Conservation (phyloP, 192 early-diverging fungal species). For the Podila verticillata region DNA sequence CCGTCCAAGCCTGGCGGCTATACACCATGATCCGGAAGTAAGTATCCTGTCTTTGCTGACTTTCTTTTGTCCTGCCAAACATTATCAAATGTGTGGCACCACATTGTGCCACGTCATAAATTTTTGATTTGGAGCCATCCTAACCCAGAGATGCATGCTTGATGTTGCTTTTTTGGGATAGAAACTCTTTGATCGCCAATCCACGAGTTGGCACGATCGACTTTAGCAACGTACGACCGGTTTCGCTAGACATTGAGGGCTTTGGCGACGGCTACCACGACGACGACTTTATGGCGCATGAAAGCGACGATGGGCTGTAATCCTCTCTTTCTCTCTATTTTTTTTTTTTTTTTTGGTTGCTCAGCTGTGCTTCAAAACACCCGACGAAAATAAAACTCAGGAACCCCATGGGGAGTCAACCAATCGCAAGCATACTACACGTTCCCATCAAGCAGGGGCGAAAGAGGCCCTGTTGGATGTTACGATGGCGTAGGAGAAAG, state of each 20-base stretch:
- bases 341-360: too few species aligned
- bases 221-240: slow-evolving; percentile 34
- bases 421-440: too few species aligned
- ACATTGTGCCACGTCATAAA: too few species aligned
- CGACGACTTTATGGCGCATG: slow-evolving; percentile 19
- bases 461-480: too few species aligned
- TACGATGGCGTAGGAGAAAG: too few species aligned
- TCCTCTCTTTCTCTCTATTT: too few species aligned
- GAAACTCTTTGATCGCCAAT: slow-evolving; percentile 46
- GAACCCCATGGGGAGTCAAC: too few species aligned
- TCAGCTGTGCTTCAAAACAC: too few species aligned
- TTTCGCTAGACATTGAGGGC: slow-evolving; percentile 35
- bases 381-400: too few species aligned
- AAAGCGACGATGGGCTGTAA: slow-evolving; percentile 12
- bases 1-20: slow-evolving; percentile 71
- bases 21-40: slow-evolving; percentile 74
- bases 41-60: background rate
- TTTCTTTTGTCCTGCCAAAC: background rate
- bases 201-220: slow-evolving; percentile 32
- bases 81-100: background rate
- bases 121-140: too few species aligned
- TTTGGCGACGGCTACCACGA: slow-evolving; percentile 34
- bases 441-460: too few species aligned
- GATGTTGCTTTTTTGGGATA: background rate
- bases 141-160: too few species aligned